Evolutionary conservation across 352 stramenopile genomes (phyloP).

Genomic region (Lagenidium giganteum): DNA sequence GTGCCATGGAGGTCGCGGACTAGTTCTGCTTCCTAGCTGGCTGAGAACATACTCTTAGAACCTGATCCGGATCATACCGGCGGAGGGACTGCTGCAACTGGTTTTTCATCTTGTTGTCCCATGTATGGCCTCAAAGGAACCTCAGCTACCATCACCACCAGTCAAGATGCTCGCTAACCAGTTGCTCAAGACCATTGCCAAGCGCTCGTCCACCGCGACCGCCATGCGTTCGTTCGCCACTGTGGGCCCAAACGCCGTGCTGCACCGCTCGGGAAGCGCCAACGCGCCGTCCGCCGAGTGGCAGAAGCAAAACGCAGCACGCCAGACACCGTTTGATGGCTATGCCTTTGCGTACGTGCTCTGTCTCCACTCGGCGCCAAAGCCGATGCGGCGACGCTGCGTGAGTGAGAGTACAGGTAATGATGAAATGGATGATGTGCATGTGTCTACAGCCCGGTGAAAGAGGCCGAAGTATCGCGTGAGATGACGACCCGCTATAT

Average conservation of each 20-base stretch:
- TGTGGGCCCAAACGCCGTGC: slow-evolving; percentile 36
- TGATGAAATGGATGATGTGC: not conserved
- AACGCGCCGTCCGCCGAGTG: slow-evolving; percentile 40
- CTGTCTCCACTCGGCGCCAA: not conserved
- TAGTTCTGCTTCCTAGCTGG: slow-evolving; percentile 40
- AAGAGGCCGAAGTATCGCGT: slow-evolving; percentile 57
- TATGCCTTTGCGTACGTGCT: slow-evolving; percentile 52
- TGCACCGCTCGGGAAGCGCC: slow-evolving; percentile 34
- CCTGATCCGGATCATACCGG: slow-evolving; percentile 62
- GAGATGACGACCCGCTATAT: slow-evolving; percentile 73
- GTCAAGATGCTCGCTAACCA: slow-evolving; percentile 27
- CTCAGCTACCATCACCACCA: slow-evolving; percentile 1
- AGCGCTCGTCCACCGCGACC: slow-evolving; percentile 8
- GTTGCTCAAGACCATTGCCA: slow-evolving; percentile 36
- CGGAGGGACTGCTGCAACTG: slow-evolving; percentile 47
- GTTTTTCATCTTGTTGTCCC: slow-evolving; percentile 8
- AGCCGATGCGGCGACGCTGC: no score
- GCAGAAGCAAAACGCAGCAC: slow-evolving; percentile 33
- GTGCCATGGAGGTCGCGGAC: slow-evolving; percentile 41
- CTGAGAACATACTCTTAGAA: slow-evolving; percentile 70
- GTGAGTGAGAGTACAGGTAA: not conserved
- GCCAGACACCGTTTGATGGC: slow-evolving; percentile 46
- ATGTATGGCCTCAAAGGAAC: slow-evolving; percentile 3
- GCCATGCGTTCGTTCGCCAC: slow-evolving; percentile 33
- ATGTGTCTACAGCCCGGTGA: slow-evolving; percentile 49